These are phyloP conservation scores for Blastobotrys terrestris DNA, from an alignment of 805 yeast genomes.

Conservation along the genomic window DNA sequence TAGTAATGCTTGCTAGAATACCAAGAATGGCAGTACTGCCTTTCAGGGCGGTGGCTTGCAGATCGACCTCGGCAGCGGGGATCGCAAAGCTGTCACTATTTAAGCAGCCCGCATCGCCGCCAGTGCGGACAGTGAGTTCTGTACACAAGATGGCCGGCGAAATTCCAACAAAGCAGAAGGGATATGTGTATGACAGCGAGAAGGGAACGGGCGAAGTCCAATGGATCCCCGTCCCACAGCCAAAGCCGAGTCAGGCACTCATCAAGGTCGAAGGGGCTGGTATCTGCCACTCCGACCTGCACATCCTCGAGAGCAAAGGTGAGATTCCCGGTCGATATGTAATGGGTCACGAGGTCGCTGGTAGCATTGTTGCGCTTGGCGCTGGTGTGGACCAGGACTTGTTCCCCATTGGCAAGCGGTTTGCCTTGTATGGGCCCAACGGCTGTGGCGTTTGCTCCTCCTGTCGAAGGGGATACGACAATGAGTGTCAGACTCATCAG, in stretches of 20 bases:
- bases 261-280: constrained; percentile 79
- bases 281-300: constrained; percentile 86
- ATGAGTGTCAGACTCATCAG: constrained; percentile 20
- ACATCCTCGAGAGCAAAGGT: constrained; percentile 90
- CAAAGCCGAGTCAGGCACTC: constrained; percentile 67
- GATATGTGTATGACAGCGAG: background rate
- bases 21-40: background rate
- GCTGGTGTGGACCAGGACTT: constrained; percentile 56
- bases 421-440: constrained; percentile 19
- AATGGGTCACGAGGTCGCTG: constrained; percentile 85
- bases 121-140: background rate
- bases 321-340: constrained; percentile 57
- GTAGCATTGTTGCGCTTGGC: constrained; percentile 69
- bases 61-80: background rate
- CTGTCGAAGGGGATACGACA: constrained; percentile 29
- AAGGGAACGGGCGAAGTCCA: background rate
- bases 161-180: background rate
- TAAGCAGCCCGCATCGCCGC: background rate
- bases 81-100: background rate
- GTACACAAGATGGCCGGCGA: background rate
- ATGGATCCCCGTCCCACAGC: constrained; percentile 59
- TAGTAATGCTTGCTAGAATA: background rate
- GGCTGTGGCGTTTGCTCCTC: constrained; percentile 26
- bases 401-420: constrained; percentile 19
- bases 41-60: background rate